Evolutionary conservation across 768 basidiomycete species (phyloP), one percentile per base, ranked within the genome.

Genomic region (Botryobasidium botryosum): DNA sequence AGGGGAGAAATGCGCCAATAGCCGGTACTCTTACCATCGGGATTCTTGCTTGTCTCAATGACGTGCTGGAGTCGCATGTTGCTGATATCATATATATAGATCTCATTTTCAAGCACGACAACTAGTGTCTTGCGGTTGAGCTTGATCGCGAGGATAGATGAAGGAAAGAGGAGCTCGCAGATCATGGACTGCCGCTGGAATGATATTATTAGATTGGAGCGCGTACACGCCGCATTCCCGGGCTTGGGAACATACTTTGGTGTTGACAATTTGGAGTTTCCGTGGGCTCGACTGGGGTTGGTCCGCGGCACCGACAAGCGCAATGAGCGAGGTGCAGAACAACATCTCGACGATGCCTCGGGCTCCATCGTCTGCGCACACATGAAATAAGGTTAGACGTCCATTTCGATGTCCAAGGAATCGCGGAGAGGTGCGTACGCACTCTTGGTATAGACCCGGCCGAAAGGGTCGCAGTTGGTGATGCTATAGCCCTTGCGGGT

Each of bases 291-390:
- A 82, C 43, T 78, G 72, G 1, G 88, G 84, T 38, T 87, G 81
- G 64, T 94, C 90, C 12, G 88, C 88, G 2, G 88, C 87, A 6
- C 94, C 94, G 18, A 97, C 94, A 26, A 99, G 71, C 1, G 94
- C 94, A 38, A 99, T 87, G 50, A 99, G 74, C 18, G 90, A 94
- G 4, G 94, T 99, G 64, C 91, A 96, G 67, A 99, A 99, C 48
- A 99, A 69, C 94, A 99, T 99, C 63, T 99, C 94, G 13, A 96
- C 92, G 50, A 94, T 94, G 20, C 90, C 88, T 15, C 84, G 74
- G 2, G 92, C 86, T 6, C 92, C 91, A 48, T 96, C 90, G 54
- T 82, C 92, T 87, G 49, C 25, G 21, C 24, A 47, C 25, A 38
- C 24, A 20, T 29, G 23, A 20, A 36, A 12, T 4, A 29, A 21